phyloP scores from a whole-genome alignment of 805 yeast species.

The Candida yuanshanica region DNA sequence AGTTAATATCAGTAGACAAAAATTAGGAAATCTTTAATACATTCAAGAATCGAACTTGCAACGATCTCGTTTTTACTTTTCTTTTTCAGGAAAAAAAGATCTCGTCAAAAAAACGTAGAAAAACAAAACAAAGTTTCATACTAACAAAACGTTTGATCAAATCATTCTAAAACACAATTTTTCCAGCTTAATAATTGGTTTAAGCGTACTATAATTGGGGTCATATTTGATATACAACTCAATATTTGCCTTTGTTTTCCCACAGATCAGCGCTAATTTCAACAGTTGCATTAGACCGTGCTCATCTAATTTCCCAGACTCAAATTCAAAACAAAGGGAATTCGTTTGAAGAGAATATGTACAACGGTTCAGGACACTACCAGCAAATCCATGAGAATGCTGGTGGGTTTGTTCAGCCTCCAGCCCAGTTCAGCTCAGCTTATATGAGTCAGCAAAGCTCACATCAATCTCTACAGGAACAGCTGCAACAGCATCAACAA shows the following conservation, averaged over 20 bases:
- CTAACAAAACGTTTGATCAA: no score
- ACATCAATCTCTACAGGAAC: conserved; percentile 34
- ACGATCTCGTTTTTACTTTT: no score
- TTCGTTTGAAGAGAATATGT: neutral
- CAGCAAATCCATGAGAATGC: conserved; percentile 11
- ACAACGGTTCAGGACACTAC: conserved; percentile 5
- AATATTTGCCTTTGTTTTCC: no score
- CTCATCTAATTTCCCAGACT: neutral
- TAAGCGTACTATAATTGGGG: no score
- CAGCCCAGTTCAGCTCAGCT: conserved; percentile 29
- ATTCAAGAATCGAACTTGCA: neutral
- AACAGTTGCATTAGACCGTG: neutral
- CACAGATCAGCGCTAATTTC: neutral
- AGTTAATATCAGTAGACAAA: no score
- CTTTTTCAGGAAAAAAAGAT: no score
- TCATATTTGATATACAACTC: no score
- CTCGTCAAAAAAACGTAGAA: neutral
- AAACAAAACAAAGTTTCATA: conserved; percentile 3
- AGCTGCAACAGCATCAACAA: conserved; percentile 28
- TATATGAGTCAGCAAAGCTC: conserved; percentile 35
- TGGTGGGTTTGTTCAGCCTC: conserved; percentile 28
- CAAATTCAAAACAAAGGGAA: conserved; percentile 1
- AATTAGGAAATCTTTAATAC: neutral
- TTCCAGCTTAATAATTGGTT: no score
- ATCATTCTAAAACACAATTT: no score